Conservation (phyloP, 371 early-diverging fungal species). For the Mortierella sp. region DNA sequence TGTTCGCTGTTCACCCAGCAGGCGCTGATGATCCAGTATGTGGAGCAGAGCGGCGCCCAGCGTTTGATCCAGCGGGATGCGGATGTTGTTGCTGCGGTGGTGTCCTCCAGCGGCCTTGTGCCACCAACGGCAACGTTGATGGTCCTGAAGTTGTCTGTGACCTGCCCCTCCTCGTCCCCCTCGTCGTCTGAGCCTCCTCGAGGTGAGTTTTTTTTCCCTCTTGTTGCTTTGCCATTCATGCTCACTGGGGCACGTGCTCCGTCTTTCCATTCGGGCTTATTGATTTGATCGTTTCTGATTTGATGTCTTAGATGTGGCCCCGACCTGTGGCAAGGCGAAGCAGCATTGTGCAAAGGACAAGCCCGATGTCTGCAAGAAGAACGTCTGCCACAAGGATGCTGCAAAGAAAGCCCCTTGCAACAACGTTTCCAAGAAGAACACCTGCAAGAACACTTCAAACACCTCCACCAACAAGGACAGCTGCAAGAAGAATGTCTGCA, state of each 20-base stretch:
- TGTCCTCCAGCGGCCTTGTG: conserved; percentile 16
- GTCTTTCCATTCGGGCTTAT: background rate
- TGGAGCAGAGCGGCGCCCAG: conserved; percentile 19
- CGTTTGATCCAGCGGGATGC: conserved; percentile 16
- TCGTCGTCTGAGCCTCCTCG: conserved; percentile 11
- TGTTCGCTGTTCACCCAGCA: conserved; percentile 27
- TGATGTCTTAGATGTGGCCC: background rate
- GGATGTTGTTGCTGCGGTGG: conserved; percentile 31
- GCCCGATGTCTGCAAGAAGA: background rate
- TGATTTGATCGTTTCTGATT: background rate
- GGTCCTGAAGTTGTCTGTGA: conserved; percentile 27
- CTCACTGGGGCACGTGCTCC: conserved; percentile 5
- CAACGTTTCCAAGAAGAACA: background rate
- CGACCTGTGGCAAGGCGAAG: background rate
- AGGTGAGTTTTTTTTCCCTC: conserved; percentile 19
- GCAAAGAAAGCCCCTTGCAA: background rate
- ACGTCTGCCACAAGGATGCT: background rate
- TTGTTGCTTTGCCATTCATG: conserved; percentile 4
- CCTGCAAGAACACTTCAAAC: conserved; percentile 7
- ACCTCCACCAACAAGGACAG: background rate
- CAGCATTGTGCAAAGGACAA: background rate
- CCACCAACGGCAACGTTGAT: conserved; percentile 18
- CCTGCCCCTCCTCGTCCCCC: background rate
- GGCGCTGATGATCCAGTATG: conserved; percentile 23
- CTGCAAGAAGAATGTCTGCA: background rate